phyloP scores from a whole-genome alignment of 306 rosid genomes.

The Vachellia collinsii region DNA sequence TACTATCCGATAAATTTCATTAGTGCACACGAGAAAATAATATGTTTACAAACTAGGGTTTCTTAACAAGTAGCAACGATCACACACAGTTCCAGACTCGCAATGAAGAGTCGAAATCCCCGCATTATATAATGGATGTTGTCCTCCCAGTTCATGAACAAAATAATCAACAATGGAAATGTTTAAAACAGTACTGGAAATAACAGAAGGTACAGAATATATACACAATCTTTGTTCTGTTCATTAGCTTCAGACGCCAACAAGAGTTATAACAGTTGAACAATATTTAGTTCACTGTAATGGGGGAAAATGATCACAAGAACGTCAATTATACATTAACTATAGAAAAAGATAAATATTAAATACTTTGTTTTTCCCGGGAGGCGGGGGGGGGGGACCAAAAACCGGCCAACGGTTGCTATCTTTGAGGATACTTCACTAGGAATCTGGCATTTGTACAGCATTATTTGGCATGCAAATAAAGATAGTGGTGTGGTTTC shows the following conservation, averaged over 20 bases:
- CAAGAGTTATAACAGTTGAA: background rate
- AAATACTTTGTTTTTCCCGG: no score
- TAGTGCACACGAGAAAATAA: background rate
- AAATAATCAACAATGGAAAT: background rate
- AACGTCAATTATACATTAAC: background rate
- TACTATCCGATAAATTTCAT: background rate
- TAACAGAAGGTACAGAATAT: background rate
- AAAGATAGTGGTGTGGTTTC: background rate
- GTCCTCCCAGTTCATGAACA: background rate
- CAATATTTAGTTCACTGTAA: background rate
- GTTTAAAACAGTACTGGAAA: background rate
- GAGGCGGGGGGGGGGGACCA: background rate
- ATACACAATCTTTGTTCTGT: background rate
- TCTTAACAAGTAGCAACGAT: background rate
- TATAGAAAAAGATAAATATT: background rate
- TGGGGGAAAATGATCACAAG: background rate
- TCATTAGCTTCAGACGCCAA: background rate
- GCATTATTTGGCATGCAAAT: background rate
- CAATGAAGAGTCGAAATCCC: background rate
- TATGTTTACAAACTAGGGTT: constrained; percentile 13
- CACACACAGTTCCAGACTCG: background rate
- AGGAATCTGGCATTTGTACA: constrained; percentile 7
- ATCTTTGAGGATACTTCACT: background rate
- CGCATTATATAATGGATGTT: background rate
- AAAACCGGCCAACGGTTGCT: background rate